Conservation (phyloP, 2,329 filamentous ascomycete genomes). For the Botrytis fragariae region DNA sequence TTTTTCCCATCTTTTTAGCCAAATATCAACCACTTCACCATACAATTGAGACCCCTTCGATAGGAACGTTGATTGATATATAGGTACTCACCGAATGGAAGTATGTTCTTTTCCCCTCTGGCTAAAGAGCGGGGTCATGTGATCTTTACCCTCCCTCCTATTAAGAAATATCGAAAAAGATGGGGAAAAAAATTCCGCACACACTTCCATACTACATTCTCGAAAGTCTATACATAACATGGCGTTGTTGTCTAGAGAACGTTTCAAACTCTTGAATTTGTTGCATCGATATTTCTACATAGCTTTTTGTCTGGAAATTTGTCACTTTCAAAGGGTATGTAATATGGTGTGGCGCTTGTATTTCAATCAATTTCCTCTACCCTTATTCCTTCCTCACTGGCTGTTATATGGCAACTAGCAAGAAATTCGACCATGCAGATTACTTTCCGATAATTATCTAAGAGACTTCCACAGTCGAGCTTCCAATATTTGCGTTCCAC, state of each 20-base stretch:
- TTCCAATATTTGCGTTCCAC: background rate
- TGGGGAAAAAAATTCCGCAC: too few relatives aligned
- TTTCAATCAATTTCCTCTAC: background rate
- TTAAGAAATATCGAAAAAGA: too few relatives aligned
- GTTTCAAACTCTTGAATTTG: background rate
- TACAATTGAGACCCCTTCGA: too few relatives aligned
- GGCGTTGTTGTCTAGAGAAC: background rate
- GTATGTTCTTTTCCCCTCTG: too few relatives aligned
- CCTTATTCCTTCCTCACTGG: background rate
- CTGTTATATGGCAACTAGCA: background rate
- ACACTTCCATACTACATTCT: background rate
- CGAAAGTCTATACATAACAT: background rate
- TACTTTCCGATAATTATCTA: background rate
- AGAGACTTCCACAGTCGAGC: background rate
- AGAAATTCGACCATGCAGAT: background rate
- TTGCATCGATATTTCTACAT: background rate
- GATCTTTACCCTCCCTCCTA: too few relatives aligned
- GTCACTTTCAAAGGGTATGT: background rate
- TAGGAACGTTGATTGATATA: too few relatives aligned
- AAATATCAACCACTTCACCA: too few relatives aligned
- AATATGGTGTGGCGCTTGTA: too few relatives aligned
- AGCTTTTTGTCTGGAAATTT: background rate
- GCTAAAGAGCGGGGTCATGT: too few relatives aligned
- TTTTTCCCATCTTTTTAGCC: too few relatives aligned
- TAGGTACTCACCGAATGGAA: too few relatives aligned